Evolutionary conservation across 306 rosid genomes (phyloP).

Genomic region (Vachellia pachyceras): DNA sequence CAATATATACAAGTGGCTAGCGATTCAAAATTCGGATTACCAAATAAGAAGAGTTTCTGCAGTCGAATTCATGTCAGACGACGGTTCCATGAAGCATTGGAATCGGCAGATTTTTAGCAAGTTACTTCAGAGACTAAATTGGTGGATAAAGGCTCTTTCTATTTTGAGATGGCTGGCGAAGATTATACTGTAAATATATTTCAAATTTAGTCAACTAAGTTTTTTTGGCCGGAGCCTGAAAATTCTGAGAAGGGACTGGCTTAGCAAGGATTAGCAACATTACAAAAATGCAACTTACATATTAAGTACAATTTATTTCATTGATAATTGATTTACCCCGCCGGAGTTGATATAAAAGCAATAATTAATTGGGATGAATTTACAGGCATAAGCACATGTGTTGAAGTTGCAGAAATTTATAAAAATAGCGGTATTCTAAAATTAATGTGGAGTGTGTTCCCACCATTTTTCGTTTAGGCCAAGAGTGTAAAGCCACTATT

Average conservation of each 20-base stretch:
- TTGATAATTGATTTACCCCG: neutral
- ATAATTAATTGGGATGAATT: neutral
- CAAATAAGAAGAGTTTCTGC: neutral
- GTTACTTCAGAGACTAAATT: neutral
- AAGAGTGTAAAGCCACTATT: neutral
- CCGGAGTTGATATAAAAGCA: neutral
- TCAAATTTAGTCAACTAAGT: neutral
- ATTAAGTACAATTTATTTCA: neutral
- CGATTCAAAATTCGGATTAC: too few species aligned
- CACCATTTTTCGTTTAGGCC: neutral
- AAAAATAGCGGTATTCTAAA: slow-evolving; percentile 19
- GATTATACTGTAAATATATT: neutral
- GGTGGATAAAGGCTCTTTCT: neutral
- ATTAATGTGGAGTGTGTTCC: neutral
- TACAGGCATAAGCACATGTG: neutral
- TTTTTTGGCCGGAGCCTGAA: neutral
- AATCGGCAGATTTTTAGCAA: neutral
- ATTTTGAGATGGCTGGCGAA: neutral
- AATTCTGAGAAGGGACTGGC: neutral
- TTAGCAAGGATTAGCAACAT: neutral
- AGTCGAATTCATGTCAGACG: slow-evolving; percentile 26
- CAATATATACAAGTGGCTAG: too few species aligned
- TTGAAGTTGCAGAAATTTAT: neutral
- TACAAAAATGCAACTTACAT: neutral
- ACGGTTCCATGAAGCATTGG: neutral